These are phyloP conservation scores for Pontederia crassipes DNA, from an alignment of 176 grass and related monocot species.

Conservation along the genomic window DNA sequence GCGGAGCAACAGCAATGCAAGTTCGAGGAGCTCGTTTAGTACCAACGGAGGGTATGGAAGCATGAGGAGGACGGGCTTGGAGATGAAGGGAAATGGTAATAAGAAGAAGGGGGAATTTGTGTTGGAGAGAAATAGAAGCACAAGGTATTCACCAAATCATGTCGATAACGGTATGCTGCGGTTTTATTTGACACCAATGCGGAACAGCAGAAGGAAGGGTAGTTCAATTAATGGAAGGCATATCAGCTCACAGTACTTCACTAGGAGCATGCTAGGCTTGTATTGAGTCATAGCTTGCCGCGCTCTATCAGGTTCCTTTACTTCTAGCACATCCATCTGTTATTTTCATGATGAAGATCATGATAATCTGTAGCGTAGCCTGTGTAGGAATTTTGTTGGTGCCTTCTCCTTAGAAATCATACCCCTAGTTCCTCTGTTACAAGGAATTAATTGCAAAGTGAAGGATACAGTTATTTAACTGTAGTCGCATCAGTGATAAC, in stretches of 20 bases:
- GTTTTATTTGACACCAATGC: conserved; percentile 29
- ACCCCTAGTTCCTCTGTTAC: too few species aligned
- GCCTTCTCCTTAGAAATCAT: too few species aligned
- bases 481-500: too few species aligned
- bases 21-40: conserved; percentile 81
- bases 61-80: conserved; percentile 34
- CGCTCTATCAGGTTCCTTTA: neutral
- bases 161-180: conserved; percentile 27
- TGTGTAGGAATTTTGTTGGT: too few species aligned
- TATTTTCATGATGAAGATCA: neutral
- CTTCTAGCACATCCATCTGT: neutral
- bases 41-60: conserved; percentile 64
- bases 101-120: conserved; percentile 52
- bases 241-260: conserved; percentile 29
- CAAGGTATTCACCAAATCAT: conserved; percentile 33
- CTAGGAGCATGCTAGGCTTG: conserved; percentile 34
- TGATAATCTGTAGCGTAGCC: too few species aligned
- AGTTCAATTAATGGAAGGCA: conserved; percentile 26
- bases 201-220: conserved; percentile 25
- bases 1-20: conserved; percentile 65
- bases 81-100: conserved; percentile 26
- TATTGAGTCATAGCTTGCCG: conserved; percentile 16
- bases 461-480: too few species aligned
- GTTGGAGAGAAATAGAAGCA: conserved; percentile 55
- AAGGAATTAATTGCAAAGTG: too few species aligned